Base-by-base conservation (phyloP, 2,329 filamentous ascomycete genomes). In the Penicillium sp. region DNA sequence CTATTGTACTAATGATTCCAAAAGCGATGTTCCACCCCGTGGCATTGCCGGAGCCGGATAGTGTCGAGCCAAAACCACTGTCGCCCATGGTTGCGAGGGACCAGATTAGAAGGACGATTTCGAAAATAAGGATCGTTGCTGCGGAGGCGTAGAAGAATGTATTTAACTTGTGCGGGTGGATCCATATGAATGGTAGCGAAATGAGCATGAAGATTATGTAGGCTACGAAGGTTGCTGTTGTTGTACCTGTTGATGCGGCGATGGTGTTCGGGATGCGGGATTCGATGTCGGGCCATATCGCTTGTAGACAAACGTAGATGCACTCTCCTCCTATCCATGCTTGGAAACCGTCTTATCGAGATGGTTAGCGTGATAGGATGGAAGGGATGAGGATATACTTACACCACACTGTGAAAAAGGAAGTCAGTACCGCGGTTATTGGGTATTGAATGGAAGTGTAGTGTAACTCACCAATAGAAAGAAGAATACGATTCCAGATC, bases 281-380 rank as follows among this genome's bases (percentile, higher is more conserved):
- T 53, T 80, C 78, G 33, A 80, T 69, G 8, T 70, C 69, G 11
- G 78, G 78, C 61, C 78, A 77, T 65, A 79, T 77, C 1, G 80
- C 78, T 11, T 77, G 74, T 5, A 82, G 69, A 50, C 78, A 78
- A 45, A 81, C 70, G 50, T 80, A 78, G 54, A 80, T 60, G 49
- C 78, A 80, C 63, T 79, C 71, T 3, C 79, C 79, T 13, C 79
- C 79, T 42, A 80, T 75, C 76, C 78, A 81, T 4, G 78, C 74
- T 51, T 79, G 78, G 55, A 80, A 79, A 16, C 73, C 77, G 26
- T 47, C 53, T 55, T 16, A 11, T 44, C n/a, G 16, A 27, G 14
- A 46, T n/a, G 33, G 22, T 50, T 26, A 19, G 14, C 35, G 29
- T 9, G 26, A 16, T 24, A 21, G 27, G 1, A 6, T 21, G n/a